Conservation (phyloP, 805 yeast species). For the Monosporozyma servazzii region DNA sequence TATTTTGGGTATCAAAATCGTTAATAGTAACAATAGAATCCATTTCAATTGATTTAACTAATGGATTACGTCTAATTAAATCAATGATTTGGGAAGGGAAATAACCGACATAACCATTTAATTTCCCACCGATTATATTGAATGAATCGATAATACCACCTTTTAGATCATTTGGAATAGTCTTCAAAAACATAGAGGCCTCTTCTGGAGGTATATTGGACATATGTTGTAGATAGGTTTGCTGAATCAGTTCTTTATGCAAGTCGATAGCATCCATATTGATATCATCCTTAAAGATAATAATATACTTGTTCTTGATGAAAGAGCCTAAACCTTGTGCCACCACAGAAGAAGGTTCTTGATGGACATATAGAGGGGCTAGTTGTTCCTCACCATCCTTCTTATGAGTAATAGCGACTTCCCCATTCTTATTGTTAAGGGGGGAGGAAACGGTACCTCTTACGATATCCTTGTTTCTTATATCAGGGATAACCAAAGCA, state of each 20-base stretch:
- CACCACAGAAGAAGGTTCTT: slow-evolving; percentile 26
- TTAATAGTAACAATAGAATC: slow-evolving; percentile 63
- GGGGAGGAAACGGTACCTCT: neutral
- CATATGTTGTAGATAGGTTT: slow-evolving; percentile 32
- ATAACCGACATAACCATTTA: slow-evolving; percentile 79
- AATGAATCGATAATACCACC: slow-evolving; percentile 58
- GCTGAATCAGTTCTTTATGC: slow-evolving; percentile 61
- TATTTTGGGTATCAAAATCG: slow-evolving; percentile 59
- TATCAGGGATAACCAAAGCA: slow-evolving; percentile 57
- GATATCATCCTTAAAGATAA: slow-evolving; percentile 68
- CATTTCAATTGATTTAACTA: slow-evolving; percentile 60
- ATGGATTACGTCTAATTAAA: slow-evolving; percentile 56
- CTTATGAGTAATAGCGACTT: neutral
- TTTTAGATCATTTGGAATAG: slow-evolving; percentile 12
- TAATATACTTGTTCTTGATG: slow-evolving; percentile 71
- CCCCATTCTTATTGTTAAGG: neutral
- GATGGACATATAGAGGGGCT: slow-evolving; percentile 35
- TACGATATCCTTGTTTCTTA: slow-evolving; percentile 8
- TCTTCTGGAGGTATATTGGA: slow-evolving; percentile 4
- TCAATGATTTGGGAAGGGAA: slow-evolving; percentile 71
- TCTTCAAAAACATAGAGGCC: slow-evolving; percentile 6
- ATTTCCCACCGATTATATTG: slow-evolving; percentile 39
- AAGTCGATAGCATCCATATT: slow-evolving; percentile 43
- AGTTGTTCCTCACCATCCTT: slow-evolving; percentile 10
- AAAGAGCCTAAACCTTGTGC: slow-evolving; percentile 11